Conservation (phyloP, 1,284 basidiomycete genomes). For the Flammula alnicola region DNA sequence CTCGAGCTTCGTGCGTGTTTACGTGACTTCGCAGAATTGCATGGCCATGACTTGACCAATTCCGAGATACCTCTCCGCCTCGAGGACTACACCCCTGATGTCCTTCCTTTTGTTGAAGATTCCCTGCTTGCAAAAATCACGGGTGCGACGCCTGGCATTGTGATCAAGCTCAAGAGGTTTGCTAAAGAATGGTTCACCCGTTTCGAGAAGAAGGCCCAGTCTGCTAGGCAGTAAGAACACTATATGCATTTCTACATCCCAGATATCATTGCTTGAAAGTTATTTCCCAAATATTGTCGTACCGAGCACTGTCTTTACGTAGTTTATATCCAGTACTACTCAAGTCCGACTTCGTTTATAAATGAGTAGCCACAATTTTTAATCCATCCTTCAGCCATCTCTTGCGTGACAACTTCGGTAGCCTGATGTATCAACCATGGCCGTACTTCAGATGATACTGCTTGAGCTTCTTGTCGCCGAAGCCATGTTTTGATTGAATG, state of each 20-base stretch:
- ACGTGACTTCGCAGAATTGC: conserved; percentile 9
- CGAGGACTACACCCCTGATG: conserved; percentile 27
- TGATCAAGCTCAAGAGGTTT: conserved; percentile 26
- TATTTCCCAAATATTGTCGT: no score
- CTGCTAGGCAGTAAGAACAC: no score
- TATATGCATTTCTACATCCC: no score
- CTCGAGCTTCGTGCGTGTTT: conserved; percentile 15
- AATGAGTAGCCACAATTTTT: conserved; percentile 17
- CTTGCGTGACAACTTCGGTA: conserved; percentile 13
- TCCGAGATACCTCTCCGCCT: conserved; percentile 13
- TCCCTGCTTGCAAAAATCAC: conserved; percentile 19
- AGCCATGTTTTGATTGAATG: conserved; percentile 27
- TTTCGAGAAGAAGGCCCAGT: conserved; percentile 16
- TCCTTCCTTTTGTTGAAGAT: conserved; percentile 25
- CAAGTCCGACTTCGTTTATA: no score
- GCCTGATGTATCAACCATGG: conserved; percentile 28
- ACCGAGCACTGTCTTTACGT: no score
- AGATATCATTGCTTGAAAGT: no score
- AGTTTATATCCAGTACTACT: not conserved
- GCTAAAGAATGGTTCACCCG: conserved; percentile 21
- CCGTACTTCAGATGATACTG: conserved; percentile 6
- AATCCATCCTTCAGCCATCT: conserved; percentile 24
- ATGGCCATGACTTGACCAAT: conserved; percentile 21
- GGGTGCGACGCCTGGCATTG: conserved; percentile 18
- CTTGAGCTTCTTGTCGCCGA: conserved; percentile 20